Percentiles rank a stretch among this genome's conserved stretches.
Conservation (phyloP, 1,284 basidiomycete species). For the Puccinia coronata region DNA sequence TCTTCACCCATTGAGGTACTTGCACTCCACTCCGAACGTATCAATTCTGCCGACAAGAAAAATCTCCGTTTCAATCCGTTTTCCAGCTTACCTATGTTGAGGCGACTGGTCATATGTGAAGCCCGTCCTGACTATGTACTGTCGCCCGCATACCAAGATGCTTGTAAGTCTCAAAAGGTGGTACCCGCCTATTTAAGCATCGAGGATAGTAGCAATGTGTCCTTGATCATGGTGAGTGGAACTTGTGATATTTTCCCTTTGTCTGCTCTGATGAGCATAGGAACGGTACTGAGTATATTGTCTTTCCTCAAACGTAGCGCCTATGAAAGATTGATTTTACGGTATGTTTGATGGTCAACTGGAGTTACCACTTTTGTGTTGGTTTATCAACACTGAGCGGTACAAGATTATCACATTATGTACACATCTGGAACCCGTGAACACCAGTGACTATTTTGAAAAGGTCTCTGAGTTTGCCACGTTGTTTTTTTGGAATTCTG, state of each 20-base stretch:
- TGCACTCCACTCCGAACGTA: constrained; percentile 1
- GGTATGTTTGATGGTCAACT: too few relatives aligned
- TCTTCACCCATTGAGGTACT: constrained; percentile 11
- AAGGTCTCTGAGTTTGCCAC: too few relatives aligned
- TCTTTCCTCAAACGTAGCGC: background rate
- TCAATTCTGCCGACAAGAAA: background rate
- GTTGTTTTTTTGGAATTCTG: too few relatives aligned
- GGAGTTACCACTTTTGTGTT: too few relatives aligned
- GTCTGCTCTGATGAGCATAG: background rate
- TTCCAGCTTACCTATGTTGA: constrained; percentile 11
- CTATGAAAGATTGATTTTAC: too few relatives aligned
- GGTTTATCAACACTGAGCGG: too few relatives aligned
- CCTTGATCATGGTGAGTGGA: constrained; percentile 33
- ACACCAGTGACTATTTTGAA: too few relatives aligned
- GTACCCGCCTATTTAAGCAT: constrained; percentile 12
- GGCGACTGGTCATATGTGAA: constrained; percentile 18
- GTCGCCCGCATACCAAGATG: constrained; percentile 4
- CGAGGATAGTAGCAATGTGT: background rate
- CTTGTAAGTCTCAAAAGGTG: constrained; percentile 14
- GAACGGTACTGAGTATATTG: background rate
- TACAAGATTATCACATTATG: too few relatives aligned
- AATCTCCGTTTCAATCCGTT: constrained; percentile 19
- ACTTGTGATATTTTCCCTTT: background rate
- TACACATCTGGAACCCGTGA: too few relatives aligned
- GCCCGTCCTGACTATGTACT: background rate